These are phyloP conservation scores for Pythium sp. DNA, from an alignment of 352 stramenopile genomes.

Conservation along the genomic window DNA sequence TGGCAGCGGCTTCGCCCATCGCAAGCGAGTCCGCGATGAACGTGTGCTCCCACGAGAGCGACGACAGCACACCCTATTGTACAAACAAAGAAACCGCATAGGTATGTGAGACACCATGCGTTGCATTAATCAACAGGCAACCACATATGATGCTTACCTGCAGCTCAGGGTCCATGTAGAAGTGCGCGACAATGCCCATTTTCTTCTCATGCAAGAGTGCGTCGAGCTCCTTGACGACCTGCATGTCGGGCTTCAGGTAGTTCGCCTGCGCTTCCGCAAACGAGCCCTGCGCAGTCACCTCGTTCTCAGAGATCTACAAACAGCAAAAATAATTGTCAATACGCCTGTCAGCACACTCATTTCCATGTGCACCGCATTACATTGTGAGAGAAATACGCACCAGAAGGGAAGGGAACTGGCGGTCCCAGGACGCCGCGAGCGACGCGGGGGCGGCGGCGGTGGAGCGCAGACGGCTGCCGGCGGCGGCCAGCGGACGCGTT, in stretches of 20 bases:
- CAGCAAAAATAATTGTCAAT: background rate
- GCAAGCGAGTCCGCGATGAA: conserved; percentile 95
- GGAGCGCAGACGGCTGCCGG: conserved; percentile 19
- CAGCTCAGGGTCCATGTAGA: conserved; percentile 98
- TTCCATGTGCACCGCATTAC: background rate
- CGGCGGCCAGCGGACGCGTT: conserved; percentile 6
- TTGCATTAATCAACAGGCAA: background rate
- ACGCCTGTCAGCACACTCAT: too few species aligned
- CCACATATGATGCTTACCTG: conserved; percentile 57
- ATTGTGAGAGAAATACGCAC: conserved; percentile 29
- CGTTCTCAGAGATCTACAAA: conserved; percentile 65
- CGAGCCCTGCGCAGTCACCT: conserved; percentile 75
- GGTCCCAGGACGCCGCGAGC: conserved; percentile 67
- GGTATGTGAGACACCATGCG: background rate
- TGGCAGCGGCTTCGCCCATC: conserved; percentile 96
- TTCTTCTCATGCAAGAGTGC: conserved; percentile 88
- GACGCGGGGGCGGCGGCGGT: conserved; percentile 53
- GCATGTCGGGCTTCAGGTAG: conserved; percentile 81
- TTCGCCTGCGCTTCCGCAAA: conserved; percentile 88
- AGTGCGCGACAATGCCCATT: conserved; percentile 96
- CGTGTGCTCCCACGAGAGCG: conserved; percentile 87
- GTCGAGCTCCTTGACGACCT: conserved; percentile 87
- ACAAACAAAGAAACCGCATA: background rate
- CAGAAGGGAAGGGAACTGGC: conserved; percentile 75
- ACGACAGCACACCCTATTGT: conserved; percentile 65